phyloP scores from a whole-genome alignment of 192 early-diverging fungal genomes.

The Funneliformis mosseae region DNA sequence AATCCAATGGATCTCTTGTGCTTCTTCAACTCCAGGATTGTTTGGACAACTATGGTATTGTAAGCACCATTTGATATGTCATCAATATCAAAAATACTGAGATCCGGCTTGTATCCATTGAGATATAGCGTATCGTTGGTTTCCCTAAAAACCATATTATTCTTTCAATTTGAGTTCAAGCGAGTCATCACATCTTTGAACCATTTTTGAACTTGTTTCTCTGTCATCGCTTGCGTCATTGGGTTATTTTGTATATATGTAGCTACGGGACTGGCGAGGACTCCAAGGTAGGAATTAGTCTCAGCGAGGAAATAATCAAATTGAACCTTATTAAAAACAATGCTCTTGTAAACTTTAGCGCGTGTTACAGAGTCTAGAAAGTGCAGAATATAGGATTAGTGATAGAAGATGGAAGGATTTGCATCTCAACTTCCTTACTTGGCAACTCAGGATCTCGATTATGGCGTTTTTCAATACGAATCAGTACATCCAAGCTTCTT shows the following conservation, averaged over 20 bases:
- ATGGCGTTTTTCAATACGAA: neutral
- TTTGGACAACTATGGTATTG: neutral
- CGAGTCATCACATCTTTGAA: too few relatives aligned
- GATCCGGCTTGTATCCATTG: neutral
- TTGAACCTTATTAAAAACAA: neutral
- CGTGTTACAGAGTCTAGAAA: neutral
- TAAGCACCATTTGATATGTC: neutral
- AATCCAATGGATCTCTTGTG: neutral
- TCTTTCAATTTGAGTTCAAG: too few relatives aligned
- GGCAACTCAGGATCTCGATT: neutral
- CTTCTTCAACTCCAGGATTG: constrained; percentile 7
- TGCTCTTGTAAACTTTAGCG: constrained; percentile 2
- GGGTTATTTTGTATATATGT: too few relatives aligned
- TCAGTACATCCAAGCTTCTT: neutral
- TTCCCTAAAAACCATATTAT: neutral
- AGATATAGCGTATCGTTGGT: neutral
- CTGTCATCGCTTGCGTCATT: too few relatives aligned
- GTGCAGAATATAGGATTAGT: neutral
- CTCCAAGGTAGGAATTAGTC: neutral
- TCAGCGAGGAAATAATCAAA: constrained; percentile 4
- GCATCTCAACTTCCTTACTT: neutral
- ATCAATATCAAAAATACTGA: neutral
- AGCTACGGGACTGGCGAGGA: neutral
- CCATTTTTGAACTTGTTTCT: too few relatives aligned
- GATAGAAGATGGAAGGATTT: neutral